A percentile compares a stretch with the other conserved stretches of the same genome.
Conservation (phyloP, 768 basidiomycete species). For the Crepidotus variabilis region DNA sequence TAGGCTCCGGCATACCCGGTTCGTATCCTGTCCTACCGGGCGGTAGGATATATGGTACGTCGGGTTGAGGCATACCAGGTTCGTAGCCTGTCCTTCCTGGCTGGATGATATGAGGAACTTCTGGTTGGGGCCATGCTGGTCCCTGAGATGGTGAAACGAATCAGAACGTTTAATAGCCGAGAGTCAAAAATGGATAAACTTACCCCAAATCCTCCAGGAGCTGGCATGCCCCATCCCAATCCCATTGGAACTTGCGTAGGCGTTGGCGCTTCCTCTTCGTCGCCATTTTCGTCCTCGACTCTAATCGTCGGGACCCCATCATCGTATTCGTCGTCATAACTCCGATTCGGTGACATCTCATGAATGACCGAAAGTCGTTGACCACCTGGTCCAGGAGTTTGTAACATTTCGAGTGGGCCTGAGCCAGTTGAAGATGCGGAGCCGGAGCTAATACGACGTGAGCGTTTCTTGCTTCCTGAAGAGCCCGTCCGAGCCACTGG, state of each 20-base stretch:
- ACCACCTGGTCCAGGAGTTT: constrained; percentile 6
- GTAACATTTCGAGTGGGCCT: constrained; percentile 13
- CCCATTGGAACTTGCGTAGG: background rate
- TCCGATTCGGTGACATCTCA: background rate
- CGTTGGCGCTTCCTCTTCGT: background rate
- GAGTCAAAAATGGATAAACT: background rate
- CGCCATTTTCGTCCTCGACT: background rate
- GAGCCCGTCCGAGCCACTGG: constrained; percentile 14
- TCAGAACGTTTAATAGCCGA: background rate
- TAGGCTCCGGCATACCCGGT: constrained; percentile 1
- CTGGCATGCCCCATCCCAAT: background rate
- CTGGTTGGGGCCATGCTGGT: background rate
- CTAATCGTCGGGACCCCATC: background rate
- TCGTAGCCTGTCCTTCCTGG: background rate
- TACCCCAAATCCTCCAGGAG: background rate
- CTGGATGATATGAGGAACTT: constrained; percentile 1
- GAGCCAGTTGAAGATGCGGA: constrained; percentile 12
- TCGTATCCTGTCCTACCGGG: background rate
- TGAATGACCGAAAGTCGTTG: constrained; percentile 5
- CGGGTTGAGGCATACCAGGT: background rate
- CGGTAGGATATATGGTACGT: background rate
- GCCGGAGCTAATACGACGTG: constrained; percentile 7
- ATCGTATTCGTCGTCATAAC: background rate
- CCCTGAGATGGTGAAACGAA: background rate
- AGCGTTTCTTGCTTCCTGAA: constrained; percentile 9